Conservation (phyloP, 768 basidiomycete genomes). For the Boletales sp. region DNA sequence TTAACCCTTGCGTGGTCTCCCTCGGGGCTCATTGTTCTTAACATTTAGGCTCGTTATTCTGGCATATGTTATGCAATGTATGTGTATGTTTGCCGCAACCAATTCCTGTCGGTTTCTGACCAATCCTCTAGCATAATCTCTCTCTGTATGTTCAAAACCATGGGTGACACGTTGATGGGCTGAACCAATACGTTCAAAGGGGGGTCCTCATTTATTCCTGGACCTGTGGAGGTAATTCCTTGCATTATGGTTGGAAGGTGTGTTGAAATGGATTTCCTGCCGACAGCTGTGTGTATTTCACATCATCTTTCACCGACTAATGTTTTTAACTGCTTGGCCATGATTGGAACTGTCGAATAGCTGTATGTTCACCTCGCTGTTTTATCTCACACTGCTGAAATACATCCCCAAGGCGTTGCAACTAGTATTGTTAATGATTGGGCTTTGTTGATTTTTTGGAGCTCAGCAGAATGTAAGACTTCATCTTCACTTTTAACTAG, state of each 20-base stretch:
- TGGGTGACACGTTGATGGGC: too few relatives aligned
- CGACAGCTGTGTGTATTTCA: neutral
- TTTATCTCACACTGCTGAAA: neutral
- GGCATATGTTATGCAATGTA: neutral
- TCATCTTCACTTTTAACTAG: too few relatives aligned
- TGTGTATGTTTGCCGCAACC: neutral
- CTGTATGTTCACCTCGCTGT: neutral
- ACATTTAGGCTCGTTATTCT: neutral
- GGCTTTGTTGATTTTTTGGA: neutral
- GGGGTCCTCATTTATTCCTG: neutral
- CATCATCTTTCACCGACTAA: neutral
- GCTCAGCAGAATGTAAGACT: neutral
- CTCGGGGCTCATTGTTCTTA: too few relatives aligned
- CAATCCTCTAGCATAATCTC: neutral
- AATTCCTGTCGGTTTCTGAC: neutral
- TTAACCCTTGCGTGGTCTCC: neutral
- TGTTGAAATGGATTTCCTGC: neutral
- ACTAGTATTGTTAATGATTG: neutral
- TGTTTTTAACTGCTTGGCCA: too few relatives aligned
- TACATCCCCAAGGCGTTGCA: neutral
- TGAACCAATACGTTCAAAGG: neutral
- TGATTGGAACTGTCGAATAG: neutral
- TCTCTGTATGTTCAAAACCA: neutral
- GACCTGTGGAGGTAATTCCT: neutral
- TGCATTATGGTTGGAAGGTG: too few relatives aligned